These are phyloP conservation scores for Oryza officinalis DNA, from an alignment of 176 grass and related monocot genomes.

Conservation along the genomic window DNA sequence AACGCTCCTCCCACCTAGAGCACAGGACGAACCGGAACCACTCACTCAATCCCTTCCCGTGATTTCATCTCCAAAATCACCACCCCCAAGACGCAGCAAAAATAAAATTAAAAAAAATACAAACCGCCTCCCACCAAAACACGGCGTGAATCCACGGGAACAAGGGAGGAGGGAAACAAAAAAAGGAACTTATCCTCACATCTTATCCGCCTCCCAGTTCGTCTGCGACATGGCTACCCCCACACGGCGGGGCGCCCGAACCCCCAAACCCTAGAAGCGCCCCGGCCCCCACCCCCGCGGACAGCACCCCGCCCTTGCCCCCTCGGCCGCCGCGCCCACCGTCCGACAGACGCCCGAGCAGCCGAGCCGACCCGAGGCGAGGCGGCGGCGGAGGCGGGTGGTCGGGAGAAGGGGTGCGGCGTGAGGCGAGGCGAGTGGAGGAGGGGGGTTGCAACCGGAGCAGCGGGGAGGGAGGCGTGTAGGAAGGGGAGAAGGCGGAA, in stretches of 20 bases:
- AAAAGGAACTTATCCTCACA: constrained; percentile 44
- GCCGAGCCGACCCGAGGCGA: background rate
- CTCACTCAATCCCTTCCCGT: background rate
- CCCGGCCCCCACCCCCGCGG: background rate
- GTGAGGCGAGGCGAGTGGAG: background rate
- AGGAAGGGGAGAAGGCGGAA: background rate
- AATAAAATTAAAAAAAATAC: background rate
- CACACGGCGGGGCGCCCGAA: background rate
- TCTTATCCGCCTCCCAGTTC: constrained; percentile 83
- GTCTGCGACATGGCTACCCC: constrained; percentile 65
- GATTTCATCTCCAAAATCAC: constrained; percentile 4
- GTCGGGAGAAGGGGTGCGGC: background rate
- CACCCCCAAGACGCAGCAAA: background rate
- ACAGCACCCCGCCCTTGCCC: background rate
- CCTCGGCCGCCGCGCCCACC: background rate
- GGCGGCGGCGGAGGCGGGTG: background rate
- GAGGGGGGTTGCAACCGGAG: too few species aligned
- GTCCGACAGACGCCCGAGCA: background rate
- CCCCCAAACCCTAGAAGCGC: background rate
- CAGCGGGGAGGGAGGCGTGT: background rate
- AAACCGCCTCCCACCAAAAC: background rate
- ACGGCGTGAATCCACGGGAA: constrained; percentile 10
- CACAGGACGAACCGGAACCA: constrained; percentile 15
- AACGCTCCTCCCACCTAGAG: background rate
- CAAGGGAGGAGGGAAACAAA: background rate